Percentiles rank a stretch among this genome's conserved stretches.
These are phyloP conservation scores for Trichoderma citrinoviride DNA, from an alignment of 2,329 filamentous ascomycete species.

Conservation along the genomic window DNA sequence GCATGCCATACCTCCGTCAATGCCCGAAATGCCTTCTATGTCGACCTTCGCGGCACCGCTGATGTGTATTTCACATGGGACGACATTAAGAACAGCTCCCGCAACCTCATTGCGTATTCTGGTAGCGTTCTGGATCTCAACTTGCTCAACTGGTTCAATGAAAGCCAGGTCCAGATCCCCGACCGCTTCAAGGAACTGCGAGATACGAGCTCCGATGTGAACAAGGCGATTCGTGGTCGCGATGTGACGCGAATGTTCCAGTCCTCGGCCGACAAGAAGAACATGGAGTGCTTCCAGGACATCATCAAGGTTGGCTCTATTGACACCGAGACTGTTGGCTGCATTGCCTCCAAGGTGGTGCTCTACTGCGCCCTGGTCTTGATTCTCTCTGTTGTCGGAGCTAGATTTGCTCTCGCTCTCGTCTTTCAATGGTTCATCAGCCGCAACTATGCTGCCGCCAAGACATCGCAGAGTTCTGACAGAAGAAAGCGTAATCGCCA, in stretches of 20 bases:
- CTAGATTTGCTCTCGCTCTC: conserved; percentile 85
- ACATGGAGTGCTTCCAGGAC: conserved; percentile 84
- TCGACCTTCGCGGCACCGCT: conserved; percentile 62
- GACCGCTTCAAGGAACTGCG: conserved; percentile 76
- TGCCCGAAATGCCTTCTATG: conserved; percentile 74
- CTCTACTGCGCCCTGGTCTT: conserved; percentile 90
- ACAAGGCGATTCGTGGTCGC: conserved; percentile 68
- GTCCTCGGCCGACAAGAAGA: conserved; percentile 70
- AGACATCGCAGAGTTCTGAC: conserved; percentile 78
- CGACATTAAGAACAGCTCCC: conserved; percentile 81
- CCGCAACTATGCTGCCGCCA: conserved; percentile 77
- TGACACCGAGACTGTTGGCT: conserved; percentile 93
- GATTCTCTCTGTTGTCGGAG: conserved; percentile 82
- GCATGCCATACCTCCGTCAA: conserved; percentile 75
- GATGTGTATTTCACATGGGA: conserved; percentile 97
- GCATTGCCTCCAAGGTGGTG: conserved; percentile 95
- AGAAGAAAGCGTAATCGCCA: conserved; percentile 83
- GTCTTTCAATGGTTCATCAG: conserved; percentile 97
- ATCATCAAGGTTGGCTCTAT: conserved; percentile 95
- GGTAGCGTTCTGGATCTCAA: conserved; percentile 89
- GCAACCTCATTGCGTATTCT: conserved; percentile 92
- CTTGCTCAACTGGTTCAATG: conserved; percentile 87
- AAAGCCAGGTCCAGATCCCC: conserved; percentile 72
- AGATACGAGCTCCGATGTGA: conserved; percentile 58
- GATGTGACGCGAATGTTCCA: conserved; percentile 91